Conservation (phyloP, 768 basidiomycete genomes). For the Tylopilus cervinicoccineus region DNA sequence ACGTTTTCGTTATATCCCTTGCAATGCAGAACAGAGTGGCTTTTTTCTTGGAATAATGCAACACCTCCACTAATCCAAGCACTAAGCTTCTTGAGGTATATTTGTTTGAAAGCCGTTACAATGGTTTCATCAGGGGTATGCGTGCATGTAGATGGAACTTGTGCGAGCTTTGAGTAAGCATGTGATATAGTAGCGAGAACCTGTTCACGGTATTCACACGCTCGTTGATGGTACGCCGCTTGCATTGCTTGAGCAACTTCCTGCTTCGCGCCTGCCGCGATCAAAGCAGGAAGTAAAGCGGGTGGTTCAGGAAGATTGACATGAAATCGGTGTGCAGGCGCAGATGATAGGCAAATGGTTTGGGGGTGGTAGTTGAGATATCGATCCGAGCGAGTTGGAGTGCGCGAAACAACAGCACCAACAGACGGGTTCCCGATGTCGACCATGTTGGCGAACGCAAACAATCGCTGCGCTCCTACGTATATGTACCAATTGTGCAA, state of each 20-base stretch:
- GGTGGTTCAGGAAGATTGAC: conserved; percentile 8
- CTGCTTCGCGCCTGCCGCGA: conserved; percentile 2
- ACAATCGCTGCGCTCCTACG: no score
- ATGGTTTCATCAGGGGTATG: neutral
- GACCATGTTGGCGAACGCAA: no score
- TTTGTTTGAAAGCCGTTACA: conserved; percentile 1
- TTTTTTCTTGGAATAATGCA: neutral
- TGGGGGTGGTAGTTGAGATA: neutral
- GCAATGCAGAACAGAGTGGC: neutral
- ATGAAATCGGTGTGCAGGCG: neutral
- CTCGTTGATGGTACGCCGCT: neutral
- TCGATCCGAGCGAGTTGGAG: neutral
- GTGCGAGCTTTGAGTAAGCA: conserved; percentile 1
- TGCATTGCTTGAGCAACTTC: conserved; percentile 2
- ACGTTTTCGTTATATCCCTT: neutral
- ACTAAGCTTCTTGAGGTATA: conserved; percentile 1
- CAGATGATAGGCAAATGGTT: neutral
- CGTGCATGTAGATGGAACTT: neutral
- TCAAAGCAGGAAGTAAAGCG: neutral
- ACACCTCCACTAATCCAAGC: neutral
- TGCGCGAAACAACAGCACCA: neutral
- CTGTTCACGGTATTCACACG: conserved; percentile 3
- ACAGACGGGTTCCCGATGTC: no score
- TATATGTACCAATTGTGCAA: no score
- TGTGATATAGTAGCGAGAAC: neutral